Conservation (phyloP, 192 early-diverging fungal species). For the Mortierella hygrophila region DNA sequence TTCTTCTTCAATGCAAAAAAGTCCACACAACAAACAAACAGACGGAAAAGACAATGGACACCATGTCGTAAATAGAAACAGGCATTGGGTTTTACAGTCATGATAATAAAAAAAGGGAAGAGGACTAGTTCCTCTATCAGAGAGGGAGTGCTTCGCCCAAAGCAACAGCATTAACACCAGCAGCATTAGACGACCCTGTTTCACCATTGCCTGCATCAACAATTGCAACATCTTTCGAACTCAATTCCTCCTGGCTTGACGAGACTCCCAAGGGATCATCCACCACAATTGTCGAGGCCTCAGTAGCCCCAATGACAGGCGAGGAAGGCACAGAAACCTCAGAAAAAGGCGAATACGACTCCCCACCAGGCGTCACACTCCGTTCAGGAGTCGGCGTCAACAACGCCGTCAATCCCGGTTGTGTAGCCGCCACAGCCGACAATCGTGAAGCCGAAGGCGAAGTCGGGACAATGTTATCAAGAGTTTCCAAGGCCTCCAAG, state of each 20-base stretch:
- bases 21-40: neutral
- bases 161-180: neutral
- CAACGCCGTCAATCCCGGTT: neutral
- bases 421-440: neutral
- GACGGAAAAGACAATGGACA: neutral
- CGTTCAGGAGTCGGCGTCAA: neutral
- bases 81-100: no score
- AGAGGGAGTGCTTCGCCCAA: slow-evolving; percentile 15
- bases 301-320: neutral
- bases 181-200: neutral
- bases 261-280: slow-evolving; percentile 13
- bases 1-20: no score
- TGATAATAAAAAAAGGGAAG: neutral
- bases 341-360: slow-evolving; percentile 38
- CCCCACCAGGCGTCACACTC: slow-evolving; percentile 28
- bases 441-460: neutral
- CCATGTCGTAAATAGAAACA: neutral
- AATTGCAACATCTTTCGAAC: neutral
- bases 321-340: slow-evolving; percentile 45
- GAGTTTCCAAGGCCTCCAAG: slow-evolving; percentile 36
- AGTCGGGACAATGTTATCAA: neutral
- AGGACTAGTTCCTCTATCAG: neutral
- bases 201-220: neutral
- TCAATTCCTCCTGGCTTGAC: slow-evolving; percentile 6
- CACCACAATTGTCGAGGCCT: neutral